Base-by-base conservation (phyloP, 1,284 basidiomycete species). In the Ganoderma boninense region DNA sequence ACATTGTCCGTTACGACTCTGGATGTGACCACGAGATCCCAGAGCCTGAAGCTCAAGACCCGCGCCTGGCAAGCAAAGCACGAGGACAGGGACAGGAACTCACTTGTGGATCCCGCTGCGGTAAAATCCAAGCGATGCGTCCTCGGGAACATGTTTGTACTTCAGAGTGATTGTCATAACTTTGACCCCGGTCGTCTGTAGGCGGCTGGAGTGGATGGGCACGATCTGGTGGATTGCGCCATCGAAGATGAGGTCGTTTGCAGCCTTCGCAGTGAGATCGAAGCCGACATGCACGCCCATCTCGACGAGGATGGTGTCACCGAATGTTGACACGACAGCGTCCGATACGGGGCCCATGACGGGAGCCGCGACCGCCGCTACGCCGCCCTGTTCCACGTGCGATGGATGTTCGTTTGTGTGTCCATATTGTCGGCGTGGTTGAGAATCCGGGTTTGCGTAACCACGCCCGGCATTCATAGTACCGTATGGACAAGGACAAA, bases 121-220 rank as follows among this genome's bases (percentile, higher is more conserved):
- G 77, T 87, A 90, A 78, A 89, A 91, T 0, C 89, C 89, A 10
- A 91, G 79, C 8, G 85, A 82, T 1, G 90, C 90, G 79, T 91
- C 90, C 66, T 85, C 82, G 73, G 87, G 81, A 4, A 86, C 87
- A 70, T 89, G 87, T 76, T 89, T 89, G 79, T 87, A 90, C 76
- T 85, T 88, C 60, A 91, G 82, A 4, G 89, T 91, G 70, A 91
- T 90, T 26, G 86, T 75, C 61, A 91, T 76, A 23, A 83, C 83
- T 77, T 90, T 90, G 49, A 89, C 82, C 2, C 82, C 83, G 4
- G 88, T 90, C n/a, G 89, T 91, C 76, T 88, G 85, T 26, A 91
- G 81, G 38, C 83, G 78, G 56, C 82, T 81, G 1, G 87, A 87
- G 74, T 90, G 84, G 23, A 87, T 82, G 2, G 89, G 88, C 7